Evolutionary conservation across 2,329 filamentous ascomycete species (phyloP).

Genomic region (Colletotrichum brevisporum): DNA sequence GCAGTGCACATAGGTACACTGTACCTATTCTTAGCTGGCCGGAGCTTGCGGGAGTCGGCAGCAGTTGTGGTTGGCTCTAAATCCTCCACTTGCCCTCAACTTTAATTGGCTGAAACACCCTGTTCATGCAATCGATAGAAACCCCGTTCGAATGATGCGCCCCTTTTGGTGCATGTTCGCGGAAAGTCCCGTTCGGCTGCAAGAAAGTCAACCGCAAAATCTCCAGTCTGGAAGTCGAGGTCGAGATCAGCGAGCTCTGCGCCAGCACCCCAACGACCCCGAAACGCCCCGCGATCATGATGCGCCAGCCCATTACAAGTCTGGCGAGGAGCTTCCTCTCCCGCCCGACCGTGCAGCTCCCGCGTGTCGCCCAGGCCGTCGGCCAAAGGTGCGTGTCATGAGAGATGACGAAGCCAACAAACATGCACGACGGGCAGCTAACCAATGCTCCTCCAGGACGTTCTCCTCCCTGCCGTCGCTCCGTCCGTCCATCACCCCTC

Average conservation of each 20-base stretch:
- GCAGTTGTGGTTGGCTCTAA: slow-evolving; percentile 22
- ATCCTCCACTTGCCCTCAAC: neutral
- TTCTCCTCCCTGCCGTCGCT: slow-evolving; percentile 66
- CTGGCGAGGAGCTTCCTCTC: slow-evolving; percentile 15
- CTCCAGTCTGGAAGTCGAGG: slow-evolving; percentile 4
- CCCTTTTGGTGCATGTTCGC: slow-evolving; percentile 28
- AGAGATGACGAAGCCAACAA: neutral
- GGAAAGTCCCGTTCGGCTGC: slow-evolving; percentile 26
- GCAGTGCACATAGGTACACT: neutral
- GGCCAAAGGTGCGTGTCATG: slow-evolving; percentile 24
- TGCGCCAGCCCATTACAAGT: slow-evolving; percentile 36
- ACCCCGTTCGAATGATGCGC: neutral
- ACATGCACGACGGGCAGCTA: neutral
- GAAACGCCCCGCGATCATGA: slow-evolving; percentile 33
- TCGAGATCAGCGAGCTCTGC: slow-evolving; percentile 18
- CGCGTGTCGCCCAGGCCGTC: slow-evolving; percentile 2
- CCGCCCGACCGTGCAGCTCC: slow-evolving; percentile 11
- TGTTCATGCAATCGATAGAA: slow-evolving; percentile 11
- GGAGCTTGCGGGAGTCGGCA: slow-evolving; percentile 30
- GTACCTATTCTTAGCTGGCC: neutral
- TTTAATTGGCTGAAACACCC: slow-evolving; percentile 34
- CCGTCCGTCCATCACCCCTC: slow-evolving; percentile 60
- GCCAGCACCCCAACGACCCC: slow-evolving; percentile 14
- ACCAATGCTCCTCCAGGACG: slow-evolving; percentile 50
- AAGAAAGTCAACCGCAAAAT: slow-evolving; percentile 37